Base-by-base conservation (phyloP, 2,329 filamentous ascomycete genomes). In the Exophiala oligosperma region DNA sequence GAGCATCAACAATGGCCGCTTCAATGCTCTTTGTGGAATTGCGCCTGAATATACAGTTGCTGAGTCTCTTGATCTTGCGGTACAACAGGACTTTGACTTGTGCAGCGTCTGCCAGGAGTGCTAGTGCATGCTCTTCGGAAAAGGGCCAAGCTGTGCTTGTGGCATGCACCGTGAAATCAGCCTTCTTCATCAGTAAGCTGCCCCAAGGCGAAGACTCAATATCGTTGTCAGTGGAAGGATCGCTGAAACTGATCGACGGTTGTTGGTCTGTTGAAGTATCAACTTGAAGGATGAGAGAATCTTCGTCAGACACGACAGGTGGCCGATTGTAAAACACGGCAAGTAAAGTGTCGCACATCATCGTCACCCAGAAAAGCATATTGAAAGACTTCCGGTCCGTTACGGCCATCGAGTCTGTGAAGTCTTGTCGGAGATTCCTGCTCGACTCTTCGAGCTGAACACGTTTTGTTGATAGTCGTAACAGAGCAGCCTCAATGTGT, bases 51-150 rank as follows among this genome's bases (percentile, higher is more conserved):
- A 83, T 60, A 4, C 4, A 81, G 71, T 21, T 77, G 81, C 63
- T 85, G 82, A 85, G 74, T 17, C 78, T 79, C 0, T 79, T 79
- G 7, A 85, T 75, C 55, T 82, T 79, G 12, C 83, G 79, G 64
- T 81, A 86, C 3, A 85, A 75, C 2, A 85, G 71, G 1, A 85
- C 81, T 67, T 85, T 85, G 54, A 84, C 79, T 0, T 82, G 81
- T 1, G 81, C 80, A 2, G 82, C 79, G 54, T 80, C 77, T 12
- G 77, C 77, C 2, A 85, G 73, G 1, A 77, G 69, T n/a, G 76
- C 70, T 2, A 79, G 75, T 0, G 82, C 81, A 6, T 75, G 73
- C 17, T 81, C 76, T 58, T 81, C 79, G 0, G 79, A 73, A 65
- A 81, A 84, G 3, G 82, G 83, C 80, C 61, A 64, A 32, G 21